Conservation (phyloP, 2,329 filamentous ascomycete species). For the Orbilia oligospora region DNA sequence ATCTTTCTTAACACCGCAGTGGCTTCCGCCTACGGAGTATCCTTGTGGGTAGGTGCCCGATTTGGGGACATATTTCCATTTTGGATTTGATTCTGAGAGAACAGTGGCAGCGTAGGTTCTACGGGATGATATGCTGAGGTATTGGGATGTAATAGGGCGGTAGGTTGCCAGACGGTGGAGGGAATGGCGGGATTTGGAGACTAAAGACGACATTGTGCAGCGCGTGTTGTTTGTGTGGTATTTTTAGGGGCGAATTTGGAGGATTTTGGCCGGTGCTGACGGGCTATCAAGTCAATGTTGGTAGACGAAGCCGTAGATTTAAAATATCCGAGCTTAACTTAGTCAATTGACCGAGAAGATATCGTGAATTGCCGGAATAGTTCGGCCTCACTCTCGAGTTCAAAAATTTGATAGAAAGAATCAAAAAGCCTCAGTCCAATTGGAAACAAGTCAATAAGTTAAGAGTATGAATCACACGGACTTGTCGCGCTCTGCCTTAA, state of each 20-base stretch:
- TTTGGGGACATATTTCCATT: slow-evolving; percentile 90
- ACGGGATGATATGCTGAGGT: slow-evolving; percentile 62
- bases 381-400: background rate
- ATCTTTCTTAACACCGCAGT: slow-evolving; percentile 92
- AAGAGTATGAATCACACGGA: slow-evolving; percentile 29
- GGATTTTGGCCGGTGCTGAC: background rate
- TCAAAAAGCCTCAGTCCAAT: slow-evolving; percentile 16
- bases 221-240: slow-evolving; percentile 54
- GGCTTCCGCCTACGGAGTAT: slow-evolving; percentile 86
- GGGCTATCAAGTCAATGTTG: too few species aligned
- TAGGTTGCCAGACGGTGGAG: slow-evolving; percentile 11
- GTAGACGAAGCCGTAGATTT: background rate
- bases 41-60: slow-evolving; percentile 90
- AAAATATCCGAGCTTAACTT: too few species aligned
- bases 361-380: background rate
- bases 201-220: slow-evolving; percentile 32
- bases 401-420: background rate
- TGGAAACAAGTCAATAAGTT: background rate
- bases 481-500: slow-evolving; percentile 22
- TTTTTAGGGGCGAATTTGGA: slow-evolving; percentile 14
- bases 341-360: background rate
- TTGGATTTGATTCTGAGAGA: slow-evolving; percentile 76
- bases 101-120: slow-evolving; percentile 44
- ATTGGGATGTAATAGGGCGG: background rate
- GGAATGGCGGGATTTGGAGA: slow-evolving; percentile 42